phyloP scores from a whole-genome alignment of 495 filamentous ascomycete genomes.

The Lepidopterella palustris region DNA sequence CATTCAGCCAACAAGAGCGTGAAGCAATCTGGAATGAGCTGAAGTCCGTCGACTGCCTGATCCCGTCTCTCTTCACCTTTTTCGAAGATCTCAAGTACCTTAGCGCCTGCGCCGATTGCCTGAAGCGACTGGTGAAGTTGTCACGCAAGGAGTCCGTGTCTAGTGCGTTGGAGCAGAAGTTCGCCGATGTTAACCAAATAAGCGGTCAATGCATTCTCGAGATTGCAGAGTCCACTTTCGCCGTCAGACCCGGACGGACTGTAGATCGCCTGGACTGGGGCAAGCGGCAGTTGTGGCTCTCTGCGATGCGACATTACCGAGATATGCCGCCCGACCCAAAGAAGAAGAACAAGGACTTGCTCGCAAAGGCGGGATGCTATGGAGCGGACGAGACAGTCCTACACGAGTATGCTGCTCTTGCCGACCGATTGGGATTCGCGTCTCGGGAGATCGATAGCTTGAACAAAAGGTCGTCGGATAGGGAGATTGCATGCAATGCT shows the following conservation, averaged over 20 bases:
- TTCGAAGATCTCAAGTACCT: slow-evolving; percentile 38
- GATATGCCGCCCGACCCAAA: background rate
- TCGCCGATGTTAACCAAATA: background rate
- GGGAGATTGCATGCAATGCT: slow-evolving; percentile 31
- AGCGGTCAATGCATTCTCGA: background rate
- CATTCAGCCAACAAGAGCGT: slow-evolving; percentile 30
- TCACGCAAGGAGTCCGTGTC: background rate
- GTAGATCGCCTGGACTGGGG: slow-evolving; percentile 5
- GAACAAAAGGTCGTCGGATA: slow-evolving; percentile 28
- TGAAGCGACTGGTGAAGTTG: slow-evolving; percentile 26
- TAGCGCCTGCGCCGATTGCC: slow-evolving; percentile 25
- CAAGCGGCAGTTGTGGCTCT: slow-evolving; percentile 5
- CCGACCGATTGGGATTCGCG: slow-evolving; percentile 31
- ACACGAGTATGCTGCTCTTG: slow-evolving; percentile 32
- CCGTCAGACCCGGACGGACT: background rate
- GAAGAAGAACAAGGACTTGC: slow-evolving; percentile 24
- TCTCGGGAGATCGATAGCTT: slow-evolving; percentile 28
- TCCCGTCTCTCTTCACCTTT: slow-evolving; percentile 37
- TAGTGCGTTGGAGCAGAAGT: background rate
- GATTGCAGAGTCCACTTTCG: background rate
- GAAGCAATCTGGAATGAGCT: slow-evolving; percentile 21
- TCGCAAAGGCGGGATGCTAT: slow-evolving; percentile 22
- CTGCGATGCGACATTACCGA: slow-evolving; percentile 2
- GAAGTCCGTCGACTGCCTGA: slow-evolving; percentile 22
- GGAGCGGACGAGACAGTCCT: slow-evolving; percentile 31